Base-by-base conservation (phyloP, 495 filamentous ascomycete genomes). In the Aspergillus biplanus region DNA sequence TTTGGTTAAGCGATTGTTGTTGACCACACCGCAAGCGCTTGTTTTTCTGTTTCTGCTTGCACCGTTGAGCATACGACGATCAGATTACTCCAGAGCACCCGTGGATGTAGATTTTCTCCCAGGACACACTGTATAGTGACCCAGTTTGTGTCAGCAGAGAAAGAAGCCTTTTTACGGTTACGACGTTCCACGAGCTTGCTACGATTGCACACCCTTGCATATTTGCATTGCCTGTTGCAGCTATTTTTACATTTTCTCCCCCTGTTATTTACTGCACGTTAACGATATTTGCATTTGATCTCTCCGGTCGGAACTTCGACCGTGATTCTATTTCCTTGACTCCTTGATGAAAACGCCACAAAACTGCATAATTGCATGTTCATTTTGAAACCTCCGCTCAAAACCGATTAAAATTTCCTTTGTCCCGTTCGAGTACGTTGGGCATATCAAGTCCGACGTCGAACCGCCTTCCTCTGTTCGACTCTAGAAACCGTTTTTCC, bases 121-220 rank as follows among this genome's bases (percentile, higher is more conserved):
- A 47, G 60, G 52, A 54, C 57, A 33, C 33, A 39, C 63, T 65
- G 64, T 61, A 66, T 72, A 59, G 61, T 59, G 61, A 59, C 60
- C 55, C 65, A 49, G 53, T 65, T 63, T 65, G 52, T 65, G 61
- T 54, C 63, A 61, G 64, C 59, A 52, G 2, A 65, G 67, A 56
- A 57, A 58, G 47, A 52, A 63, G 68, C 67, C 58, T 68, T 69
- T 63, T 71, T 61, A 78, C 67, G 71, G 64, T 73, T 68, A 75
- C 71, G 71, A 76, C 58, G 68, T 62, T 66, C 69, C 63, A 78
- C 75, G 73, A 75, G 65, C 67, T 67, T 67, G 58, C 67, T 63
- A 76, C 75, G 74, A 74, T 70, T 72, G 69, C 72, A 70, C 70
- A 59, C 66, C 68, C 65, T 68, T 71, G 70, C 71, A 71, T 72